Base-by-base conservation (phyloP, 306 rosid genomes). In the Inga oerstediana region DNA sequence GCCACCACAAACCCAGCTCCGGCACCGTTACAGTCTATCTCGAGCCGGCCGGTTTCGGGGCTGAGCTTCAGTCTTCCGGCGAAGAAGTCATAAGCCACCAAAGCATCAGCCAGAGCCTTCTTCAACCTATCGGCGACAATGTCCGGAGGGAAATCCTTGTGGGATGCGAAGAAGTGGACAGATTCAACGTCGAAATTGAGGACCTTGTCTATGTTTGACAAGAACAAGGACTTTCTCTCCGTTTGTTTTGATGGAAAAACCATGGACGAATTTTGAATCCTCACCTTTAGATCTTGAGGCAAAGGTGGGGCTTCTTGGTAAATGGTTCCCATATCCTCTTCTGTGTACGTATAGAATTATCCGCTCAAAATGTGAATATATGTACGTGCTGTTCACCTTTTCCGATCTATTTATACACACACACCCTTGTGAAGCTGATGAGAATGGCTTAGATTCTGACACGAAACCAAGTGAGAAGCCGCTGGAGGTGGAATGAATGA, bases 1-100 rank as follows among this genome's bases (percentile, higher is more conserved):
- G 94, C 98, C 81, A 82, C 93, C 68, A 89, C 92, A 79, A 89
- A 90, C 2, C 91, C 97, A 2, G 78, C 97, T 64, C 98, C 98
- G 8, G 82, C 84, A 0, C 71, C 87, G 20, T 88, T 88, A 82
- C 97, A 91, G 24, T 92, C 92, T 2, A 94, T 89, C 87, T 92
- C 95, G 8, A 90, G 77, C 67, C 95, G 91, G 0, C 85, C 81
- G 0, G 82, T 88, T 68, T 87, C 78, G 0, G 82, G 19, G 61
- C 82, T 89, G 62, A 37, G 10, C 69, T 78, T 91, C 85, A 94
- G 24, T 79, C 98, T 90, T 51, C 98, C 98, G 0, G 87, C 94
- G 8, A 91, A 52, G 86, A 89, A 91, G 8, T 92, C 91, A 70
- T 94, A 94, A 7, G 44, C 66, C 72, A 94, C 95, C 34, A 92